Conservation (phyloP, 1,284 basidiomycete species). For the Wolfiporia cocos region DNA sequence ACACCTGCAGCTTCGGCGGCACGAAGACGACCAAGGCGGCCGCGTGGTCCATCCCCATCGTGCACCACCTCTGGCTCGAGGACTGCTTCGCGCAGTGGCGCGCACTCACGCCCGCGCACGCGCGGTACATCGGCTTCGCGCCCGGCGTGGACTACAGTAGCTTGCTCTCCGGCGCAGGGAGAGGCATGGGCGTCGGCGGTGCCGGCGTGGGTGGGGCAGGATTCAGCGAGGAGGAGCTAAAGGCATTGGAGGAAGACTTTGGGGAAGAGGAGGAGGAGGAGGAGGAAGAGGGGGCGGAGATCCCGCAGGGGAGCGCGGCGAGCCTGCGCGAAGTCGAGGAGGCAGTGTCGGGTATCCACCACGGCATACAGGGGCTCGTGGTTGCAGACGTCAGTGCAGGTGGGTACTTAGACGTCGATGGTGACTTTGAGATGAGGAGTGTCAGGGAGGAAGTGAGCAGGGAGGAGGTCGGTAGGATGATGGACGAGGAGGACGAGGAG, state of each 20-base stretch:
- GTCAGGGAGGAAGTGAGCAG: constrained; percentile 15
- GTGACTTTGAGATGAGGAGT: constrained; percentile 15
- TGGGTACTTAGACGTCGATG: constrained; percentile 10
- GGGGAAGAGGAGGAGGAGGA: constrained; percentile 7
- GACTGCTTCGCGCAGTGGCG: constrained; percentile 81
- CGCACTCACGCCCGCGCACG: constrained; percentile 49
- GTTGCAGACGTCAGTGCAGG: constrained; percentile 16
- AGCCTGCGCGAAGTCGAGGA: constrained; percentile 19
- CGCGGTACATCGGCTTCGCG: constrained; percentile 65
- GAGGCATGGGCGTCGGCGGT: too few relatives aligned
- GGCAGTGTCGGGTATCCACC: constrained; percentile 14
- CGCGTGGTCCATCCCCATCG: constrained; percentile 78
- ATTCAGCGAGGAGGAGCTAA: constrained; percentile 23
- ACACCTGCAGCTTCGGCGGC: constrained; percentile 40
- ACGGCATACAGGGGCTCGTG: constrained; percentile 15
- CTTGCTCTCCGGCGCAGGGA: constrained; percentile 48
- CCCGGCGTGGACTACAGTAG: constrained; percentile 58
- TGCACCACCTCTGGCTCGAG: constrained; percentile 88
- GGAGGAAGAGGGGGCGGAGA: constrained; percentile 12
- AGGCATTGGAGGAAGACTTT: constrained; percentile 16
- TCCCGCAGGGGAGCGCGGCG: constrained; percentile 9
- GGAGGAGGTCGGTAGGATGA: neutral
- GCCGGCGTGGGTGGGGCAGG: too few relatives aligned
- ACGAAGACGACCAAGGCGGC: constrained; percentile 70
- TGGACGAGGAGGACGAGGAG: constrained; percentile 11